These are phyloP conservation scores for Thermochaetoides dissita DNA, from an alignment of 2,329 filamentous ascomycete species.

Conservation along the genomic window DNA sequence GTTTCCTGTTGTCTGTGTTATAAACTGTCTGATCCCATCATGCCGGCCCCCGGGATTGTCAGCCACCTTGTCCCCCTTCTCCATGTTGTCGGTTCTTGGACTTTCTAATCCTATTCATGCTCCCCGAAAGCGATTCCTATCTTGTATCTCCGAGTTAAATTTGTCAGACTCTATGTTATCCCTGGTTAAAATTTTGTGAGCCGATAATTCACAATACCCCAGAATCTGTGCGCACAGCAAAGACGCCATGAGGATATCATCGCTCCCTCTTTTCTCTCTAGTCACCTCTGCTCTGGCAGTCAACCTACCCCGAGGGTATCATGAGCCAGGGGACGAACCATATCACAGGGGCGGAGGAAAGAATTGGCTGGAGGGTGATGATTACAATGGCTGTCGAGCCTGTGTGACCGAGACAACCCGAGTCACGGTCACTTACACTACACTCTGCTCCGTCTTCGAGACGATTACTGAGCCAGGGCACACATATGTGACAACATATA, in stretches of 20 bases:
- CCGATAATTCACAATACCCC: constrained; percentile 4
- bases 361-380: not conserved
- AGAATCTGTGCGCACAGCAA: constrained; percentile 4
- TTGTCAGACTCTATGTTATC: no score
- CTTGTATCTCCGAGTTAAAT: no score
- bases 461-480: constrained; percentile 24
- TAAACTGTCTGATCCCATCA: no score
- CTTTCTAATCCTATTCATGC: no score
- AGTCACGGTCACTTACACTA: constrained; percentile 16
- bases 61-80: no score
- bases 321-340: not conserved
- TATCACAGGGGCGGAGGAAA: not conserved
- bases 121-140: no score
- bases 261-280: constrained; percentile 19
- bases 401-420: constrained; percentile 11
- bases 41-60: no score
- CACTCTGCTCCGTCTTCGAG: constrained; percentile 30
- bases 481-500: constrained; percentile 31
- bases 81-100: no score
- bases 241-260: constrained; percentile 20
- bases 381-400: constrained; percentile 3
- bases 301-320: constrained; percentile 12
- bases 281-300: constrained; percentile 18
- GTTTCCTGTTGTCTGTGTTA: no score
- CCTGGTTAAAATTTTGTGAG: no score